These are phyloP conservation scores for Coprinopsis marcescibilis DNA, from an alignment of 768 basidiomycete genomes.

Conservation along the genomic window DNA sequence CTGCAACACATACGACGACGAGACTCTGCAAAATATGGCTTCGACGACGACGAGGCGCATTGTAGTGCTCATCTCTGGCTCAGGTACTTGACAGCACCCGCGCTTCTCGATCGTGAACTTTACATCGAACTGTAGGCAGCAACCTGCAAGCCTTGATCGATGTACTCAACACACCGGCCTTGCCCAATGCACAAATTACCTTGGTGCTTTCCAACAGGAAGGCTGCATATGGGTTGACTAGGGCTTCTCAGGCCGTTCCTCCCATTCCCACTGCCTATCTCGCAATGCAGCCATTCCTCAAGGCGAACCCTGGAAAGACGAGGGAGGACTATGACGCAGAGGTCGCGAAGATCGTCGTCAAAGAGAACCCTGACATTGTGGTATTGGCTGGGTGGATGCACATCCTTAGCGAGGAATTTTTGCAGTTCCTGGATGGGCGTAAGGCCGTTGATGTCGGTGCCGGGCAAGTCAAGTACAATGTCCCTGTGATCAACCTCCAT, in stretches of 20 bases:
- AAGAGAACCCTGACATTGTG: slow-evolving; percentile 70
- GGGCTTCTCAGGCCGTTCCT: slow-evolving; percentile 66
- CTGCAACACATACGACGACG: no score
- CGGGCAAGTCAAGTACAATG: slow-evolving; percentile 21
- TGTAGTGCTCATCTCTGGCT: slow-evolving; percentile 48
- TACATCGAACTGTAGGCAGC: slow-evolving; percentile 50
- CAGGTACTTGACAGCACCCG: slow-evolving; percentile 32
- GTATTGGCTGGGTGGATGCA: slow-evolving; percentile 99
- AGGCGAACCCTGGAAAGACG: slow-evolving; percentile 63
- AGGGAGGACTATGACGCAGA: slow-evolving; percentile 83
- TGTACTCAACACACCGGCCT: slow-evolving; percentile 66
- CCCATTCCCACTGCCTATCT: slow-evolving; percentile 81
- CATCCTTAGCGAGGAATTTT: slow-evolving; percentile 77
- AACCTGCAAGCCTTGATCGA: slow-evolving; percentile 97
- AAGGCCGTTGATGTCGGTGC: slow-evolving; percentile 30
- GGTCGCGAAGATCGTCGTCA: slow-evolving; percentile 62
- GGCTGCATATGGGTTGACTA: slow-evolving; percentile 79
- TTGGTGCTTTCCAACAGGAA: slow-evolving; percentile 92
- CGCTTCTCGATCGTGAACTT: not conserved
- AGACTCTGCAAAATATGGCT: slow-evolving; percentile 13
- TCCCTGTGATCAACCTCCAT: slow-evolving; percentile 94
- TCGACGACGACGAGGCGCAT: slow-evolving; percentile 26
- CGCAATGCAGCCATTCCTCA: slow-evolving; percentile 79
- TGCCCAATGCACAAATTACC: slow-evolving; percentile 65
- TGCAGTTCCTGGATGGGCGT: slow-evolving; percentile 56